Percentiles rank a stretch among this genome's conserved stretches.
phyloP scores from a whole-genome alignment of 2,329 filamentous ascomycete species.

The Pestalotiopsis sp. region DNA sequence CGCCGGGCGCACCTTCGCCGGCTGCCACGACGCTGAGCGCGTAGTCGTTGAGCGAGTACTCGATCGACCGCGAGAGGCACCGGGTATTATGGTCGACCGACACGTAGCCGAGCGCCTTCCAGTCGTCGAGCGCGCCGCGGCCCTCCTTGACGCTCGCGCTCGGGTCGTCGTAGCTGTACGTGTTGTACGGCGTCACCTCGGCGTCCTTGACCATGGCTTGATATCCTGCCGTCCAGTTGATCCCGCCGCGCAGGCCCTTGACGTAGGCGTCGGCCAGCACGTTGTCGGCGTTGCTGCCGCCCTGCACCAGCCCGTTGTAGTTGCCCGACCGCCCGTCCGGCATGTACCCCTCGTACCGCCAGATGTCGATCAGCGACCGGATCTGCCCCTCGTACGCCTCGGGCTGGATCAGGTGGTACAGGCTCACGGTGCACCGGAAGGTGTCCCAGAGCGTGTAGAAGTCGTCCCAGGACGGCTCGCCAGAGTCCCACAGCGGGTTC shows the following conservation, averaged over 20 bases:
- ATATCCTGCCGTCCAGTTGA: conserved; percentile 46
- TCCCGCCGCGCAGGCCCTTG: conserved; percentile 39
- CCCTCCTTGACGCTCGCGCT: conserved; percentile 55
- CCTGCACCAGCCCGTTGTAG: conserved; percentile 56
- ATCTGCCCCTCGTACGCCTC: conserved; percentile 55
- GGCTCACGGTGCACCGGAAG: conserved; percentile 33
- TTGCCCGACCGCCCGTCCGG: conserved; percentile 53
- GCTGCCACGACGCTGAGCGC: conserved; percentile 51
- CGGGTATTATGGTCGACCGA: conserved; percentile 45
- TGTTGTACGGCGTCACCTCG: conserved; percentile 49
- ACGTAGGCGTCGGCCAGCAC: conserved; percentile 59
- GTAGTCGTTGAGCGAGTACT: conserved; percentile 58
- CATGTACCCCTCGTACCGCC: conserved; percentile 50
- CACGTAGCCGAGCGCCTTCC: conserved; percentile 53
- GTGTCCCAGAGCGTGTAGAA: conserved; percentile 35
- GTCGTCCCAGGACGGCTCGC: conserved; percentile 40
- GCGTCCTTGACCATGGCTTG: conserved; percentile 52
- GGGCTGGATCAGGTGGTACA: conserved; percentile 47
- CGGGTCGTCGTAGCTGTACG: conserved; percentile 43
- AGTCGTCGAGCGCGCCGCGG: conserved; percentile 56
- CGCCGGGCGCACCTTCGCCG: not conserved
- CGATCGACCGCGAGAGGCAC: conserved; percentile 51
- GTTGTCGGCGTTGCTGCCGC: conserved; percentile 58
- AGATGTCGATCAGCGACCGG: conserved; percentile 54
- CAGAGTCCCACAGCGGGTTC: conserved; percentile 51